These are phyloP conservation scores for Rhizophagus sp. DNA, from an alignment of 192 early-diverging fungal genomes.

Conservation along the genomic window DNA sequence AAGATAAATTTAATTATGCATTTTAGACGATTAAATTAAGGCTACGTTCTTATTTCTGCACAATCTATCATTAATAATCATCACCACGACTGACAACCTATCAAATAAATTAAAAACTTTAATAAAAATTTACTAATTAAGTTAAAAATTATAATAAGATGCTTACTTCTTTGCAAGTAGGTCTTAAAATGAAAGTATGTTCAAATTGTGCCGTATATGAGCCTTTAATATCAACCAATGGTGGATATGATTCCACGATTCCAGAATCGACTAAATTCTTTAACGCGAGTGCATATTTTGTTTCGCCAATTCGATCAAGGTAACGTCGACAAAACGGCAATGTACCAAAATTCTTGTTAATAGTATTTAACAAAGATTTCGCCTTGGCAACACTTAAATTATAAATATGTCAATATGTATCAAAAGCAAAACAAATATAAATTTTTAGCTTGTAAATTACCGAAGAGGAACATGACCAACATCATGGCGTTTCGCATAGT, in stretches of 20 bases:
- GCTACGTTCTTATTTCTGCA: too few relatives aligned
- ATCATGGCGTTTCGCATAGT: constrained; percentile 77
- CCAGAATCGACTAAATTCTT: constrained; percentile 83
- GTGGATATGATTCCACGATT: constrained; percentile 85
- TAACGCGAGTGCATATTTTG: constrained; percentile 84
- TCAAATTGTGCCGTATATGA: constrained; percentile 96
- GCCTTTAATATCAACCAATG: constrained; percentile 81
- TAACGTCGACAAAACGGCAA: constrained; percentile 95
- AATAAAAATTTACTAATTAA: not conserved
- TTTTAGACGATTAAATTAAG: too few relatives aligned
- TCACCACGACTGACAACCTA: constrained; percentile 44
- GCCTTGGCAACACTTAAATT: constrained; percentile 63
- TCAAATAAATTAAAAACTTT: not conserved
- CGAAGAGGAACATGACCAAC: constrained; percentile 64
- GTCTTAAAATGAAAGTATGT: constrained; percentile 90
- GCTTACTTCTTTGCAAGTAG: constrained; percentile 84
- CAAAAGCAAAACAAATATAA: not conserved
- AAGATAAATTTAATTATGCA: too few relatives aligned
- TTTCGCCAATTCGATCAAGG: constrained; percentile 91
- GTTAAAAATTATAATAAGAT: not conserved
- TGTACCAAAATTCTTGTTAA: constrained; percentile 91
- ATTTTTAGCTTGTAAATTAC: constrained; percentile 36
- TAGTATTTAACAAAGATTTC: constrained; percentile 73
- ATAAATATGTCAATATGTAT: not conserved
- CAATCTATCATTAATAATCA: constrained; percentile 36